Base-by-base conservation (phyloP, 2,329 filamentous ascomycete genomes). In the Aspergillus tanneri region DNA sequence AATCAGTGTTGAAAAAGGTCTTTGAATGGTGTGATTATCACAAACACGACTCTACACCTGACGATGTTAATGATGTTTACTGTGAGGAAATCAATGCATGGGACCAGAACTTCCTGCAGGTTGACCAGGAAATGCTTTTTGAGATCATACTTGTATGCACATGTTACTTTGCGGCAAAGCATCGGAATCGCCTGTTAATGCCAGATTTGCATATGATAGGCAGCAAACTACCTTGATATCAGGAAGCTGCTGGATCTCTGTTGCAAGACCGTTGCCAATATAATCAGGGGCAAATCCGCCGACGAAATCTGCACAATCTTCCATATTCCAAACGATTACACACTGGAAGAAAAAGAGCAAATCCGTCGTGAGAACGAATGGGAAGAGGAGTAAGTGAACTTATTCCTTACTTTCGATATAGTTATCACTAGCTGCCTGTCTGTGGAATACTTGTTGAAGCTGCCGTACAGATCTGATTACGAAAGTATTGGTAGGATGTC, bases 91-190 rank as follows among this genome's bases (percentile, higher is more conserved):
- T 99, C 58, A 92, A 97, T 51, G 93, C 99, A 74, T 99, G 93
- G 93, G 93, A 99, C 63, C 92, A 97, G 73, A 99, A 99, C 76
- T 99, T 97, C 73, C 97, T 99, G 93, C 92, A 97, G 74, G 93
- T 99, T 16, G 93, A 99, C 70, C 93, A 99, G 69, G 93, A 99
- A 75, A 97, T 99, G 93, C 83, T 99, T 1, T 99, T 99, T 61
- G 93, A 99, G 78, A 97, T 99, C 66, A 99, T 99, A 61, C 80
- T 99, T 19, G 90, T 93, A 81, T 49, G 86, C 78, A 6, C 16
- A 12, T 5, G 23, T 39, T 32, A 11, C n/a, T 35, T n/a, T n/a
- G n/a, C n/a, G 7, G 19, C 19, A 11, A 7, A 39, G 19, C 11
- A 8, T 7, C 11, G 28, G n/a, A 10, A 8, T 2, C 23, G 10